Evolutionary conservation across 139 green algal species (phyloP).

Genomic region (Zygnema cylindricum): DNA sequence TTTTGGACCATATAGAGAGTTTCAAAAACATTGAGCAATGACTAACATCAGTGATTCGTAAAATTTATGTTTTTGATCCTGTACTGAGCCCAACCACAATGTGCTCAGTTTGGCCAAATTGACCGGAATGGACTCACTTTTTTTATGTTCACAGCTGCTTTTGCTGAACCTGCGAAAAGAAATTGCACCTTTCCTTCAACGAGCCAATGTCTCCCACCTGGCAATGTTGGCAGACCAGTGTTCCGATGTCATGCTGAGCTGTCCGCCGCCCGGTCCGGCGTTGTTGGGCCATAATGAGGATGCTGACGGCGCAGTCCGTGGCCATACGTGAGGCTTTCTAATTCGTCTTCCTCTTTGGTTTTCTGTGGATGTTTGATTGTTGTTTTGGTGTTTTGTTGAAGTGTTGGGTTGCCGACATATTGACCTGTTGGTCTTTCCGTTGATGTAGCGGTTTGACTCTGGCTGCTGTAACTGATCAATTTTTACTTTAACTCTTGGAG

Average conservation of each 20-base stretch:
- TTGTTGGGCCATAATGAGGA: constrained; percentile 42
- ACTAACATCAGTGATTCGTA: background rate
- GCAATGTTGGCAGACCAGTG: constrained; percentile 25
- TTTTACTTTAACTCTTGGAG: too few species aligned
- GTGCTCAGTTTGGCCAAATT: too few species aligned
- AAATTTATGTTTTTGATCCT: background rate
- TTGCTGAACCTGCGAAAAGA: constrained; percentile 57
- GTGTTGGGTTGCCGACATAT: background rate
- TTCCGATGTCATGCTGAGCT: constrained; percentile 28
- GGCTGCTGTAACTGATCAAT: background rate
- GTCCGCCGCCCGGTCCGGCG: background rate
- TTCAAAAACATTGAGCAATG: background rate
- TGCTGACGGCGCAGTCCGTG: constrained; percentile 11
- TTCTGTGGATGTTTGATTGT: too few species aligned
- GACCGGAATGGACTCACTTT: too few species aligned
- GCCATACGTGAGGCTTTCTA: constrained; percentile 31
- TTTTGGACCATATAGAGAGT: too few species aligned
- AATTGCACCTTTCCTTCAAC: constrained; percentile 32
- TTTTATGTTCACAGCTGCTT: constrained; percentile 21
- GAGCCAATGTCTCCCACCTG: background rate
- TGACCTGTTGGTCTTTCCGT: background rate
- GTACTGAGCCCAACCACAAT: too few species aligned
- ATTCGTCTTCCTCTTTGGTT: too few species aligned
- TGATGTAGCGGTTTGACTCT: background rate
- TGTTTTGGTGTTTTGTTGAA: too few species aligned